Percentiles rank a stretch among this genome's conserved stretches.
These are phyloP conservation scores for Thoreauomyces humboldtii DNA, from an alignment of 192 early-diverging fungal species.

Conservation along the genomic window DNA sequence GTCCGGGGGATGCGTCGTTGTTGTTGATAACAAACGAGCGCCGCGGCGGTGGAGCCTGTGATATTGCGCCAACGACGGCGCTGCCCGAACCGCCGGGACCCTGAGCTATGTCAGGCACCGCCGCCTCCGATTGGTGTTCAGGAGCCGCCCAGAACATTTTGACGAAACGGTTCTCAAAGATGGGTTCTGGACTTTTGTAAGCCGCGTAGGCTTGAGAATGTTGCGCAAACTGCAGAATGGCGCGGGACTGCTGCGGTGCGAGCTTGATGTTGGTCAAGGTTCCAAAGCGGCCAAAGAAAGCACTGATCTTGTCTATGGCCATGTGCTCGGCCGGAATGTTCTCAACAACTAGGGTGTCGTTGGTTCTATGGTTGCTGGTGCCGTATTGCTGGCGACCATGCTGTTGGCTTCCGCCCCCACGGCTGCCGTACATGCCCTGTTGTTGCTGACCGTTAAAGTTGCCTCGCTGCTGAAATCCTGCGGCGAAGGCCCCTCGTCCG, in stretches of 20 bases:
- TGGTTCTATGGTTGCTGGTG: constrained; percentile 6
- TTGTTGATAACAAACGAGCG: neutral
- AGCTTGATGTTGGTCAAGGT: constrained; percentile 70
- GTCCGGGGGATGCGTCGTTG: neutral
- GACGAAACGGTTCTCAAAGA: constrained; percentile 85
- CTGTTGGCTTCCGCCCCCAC: neutral
- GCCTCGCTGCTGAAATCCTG: too few species aligned
- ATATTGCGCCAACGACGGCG: neutral
- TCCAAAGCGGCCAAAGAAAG: constrained; percentile 78
- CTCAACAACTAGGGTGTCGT: constrained; percentile 68
- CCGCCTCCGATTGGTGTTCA: too few species aligned
- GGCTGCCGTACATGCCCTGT: constrained; percentile 1
- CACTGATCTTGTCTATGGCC: constrained; percentile 68
- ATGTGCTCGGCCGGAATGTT: constrained; percentile 72
- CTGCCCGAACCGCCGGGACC: neutral
- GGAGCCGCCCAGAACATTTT: constrained; percentile 70
- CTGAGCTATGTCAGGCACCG: too few species aligned
- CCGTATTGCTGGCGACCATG: neutral
- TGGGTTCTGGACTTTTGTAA: constrained; percentile 69
- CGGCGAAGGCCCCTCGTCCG: too few species aligned
- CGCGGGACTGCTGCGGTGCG: constrained; percentile 49
- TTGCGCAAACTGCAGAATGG: constrained; percentile 62
- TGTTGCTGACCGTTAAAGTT: constrained; percentile 34
- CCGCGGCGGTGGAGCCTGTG: neutral
- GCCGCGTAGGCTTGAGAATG: constrained; percentile 66